These are phyloP conservation scores for Podila horticola DNA, from an alignment of 192 early-diverging fungal species.

Conservation along the genomic window DNA sequence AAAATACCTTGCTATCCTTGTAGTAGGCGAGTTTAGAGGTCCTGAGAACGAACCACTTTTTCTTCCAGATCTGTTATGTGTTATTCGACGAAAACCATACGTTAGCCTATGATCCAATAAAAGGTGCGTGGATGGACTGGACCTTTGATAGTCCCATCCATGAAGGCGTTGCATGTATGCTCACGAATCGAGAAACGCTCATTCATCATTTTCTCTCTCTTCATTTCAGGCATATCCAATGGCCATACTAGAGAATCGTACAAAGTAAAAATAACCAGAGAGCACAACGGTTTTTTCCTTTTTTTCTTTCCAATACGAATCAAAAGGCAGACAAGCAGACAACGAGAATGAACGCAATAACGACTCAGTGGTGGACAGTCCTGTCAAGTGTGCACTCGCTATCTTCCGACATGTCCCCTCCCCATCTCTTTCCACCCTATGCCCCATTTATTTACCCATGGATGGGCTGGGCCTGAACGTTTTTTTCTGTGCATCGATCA, in stretches of 20 bases:
- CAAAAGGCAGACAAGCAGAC: not conserved
- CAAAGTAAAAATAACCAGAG: constrained; percentile 1
- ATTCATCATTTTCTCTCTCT: not conserved
- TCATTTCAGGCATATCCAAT: not conserved
- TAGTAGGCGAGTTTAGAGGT: constrained; percentile 83
- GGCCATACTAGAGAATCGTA: not conserved
- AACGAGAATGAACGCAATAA: too few species aligned
- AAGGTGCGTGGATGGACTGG: too few species aligned
- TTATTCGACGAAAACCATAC: not conserved
- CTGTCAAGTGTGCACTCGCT: too few species aligned
- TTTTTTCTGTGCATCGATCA: too few species aligned
- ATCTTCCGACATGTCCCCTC: too few species aligned
- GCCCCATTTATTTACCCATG: too few species aligned
- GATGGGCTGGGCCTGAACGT: too few species aligned
- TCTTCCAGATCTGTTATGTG: constrained; percentile 79
- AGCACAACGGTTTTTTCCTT: constrained; percentile 2
- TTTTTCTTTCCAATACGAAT: constrained; percentile 4
- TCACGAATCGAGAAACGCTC: not conserved
- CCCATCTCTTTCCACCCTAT: too few species aligned
- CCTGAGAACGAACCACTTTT: constrained; percentile 86
- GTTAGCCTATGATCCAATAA: too few species aligned
- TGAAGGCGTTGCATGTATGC: too few species aligned
- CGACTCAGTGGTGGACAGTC: too few species aligned
- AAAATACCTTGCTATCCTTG: constrained; percentile 77
- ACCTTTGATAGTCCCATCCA: too few species aligned